Evolutionary conservation across 2,329 filamentous ascomycete species (phyloP).

Genomic region (Colletotrichum liaoningense): DNA sequence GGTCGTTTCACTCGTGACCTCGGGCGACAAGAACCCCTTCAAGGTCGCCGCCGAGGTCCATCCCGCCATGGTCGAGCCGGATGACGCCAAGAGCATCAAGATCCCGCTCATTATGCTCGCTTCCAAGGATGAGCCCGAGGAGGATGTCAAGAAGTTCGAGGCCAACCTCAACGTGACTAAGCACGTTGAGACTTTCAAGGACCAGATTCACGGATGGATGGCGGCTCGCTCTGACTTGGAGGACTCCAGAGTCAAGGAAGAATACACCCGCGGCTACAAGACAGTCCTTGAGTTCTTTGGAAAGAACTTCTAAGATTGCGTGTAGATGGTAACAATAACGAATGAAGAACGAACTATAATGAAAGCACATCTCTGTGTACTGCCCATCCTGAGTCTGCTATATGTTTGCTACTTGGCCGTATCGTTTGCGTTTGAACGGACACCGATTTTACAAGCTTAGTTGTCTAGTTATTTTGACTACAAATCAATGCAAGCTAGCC

Average conservation of each 20-base stretch:
- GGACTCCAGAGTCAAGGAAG: slow-evolving; percentile 67
- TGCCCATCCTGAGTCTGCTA: no score
- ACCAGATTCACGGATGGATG: slow-evolving; percentile 82
- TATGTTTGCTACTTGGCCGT: no score
- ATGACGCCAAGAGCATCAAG: slow-evolving; percentile 69
- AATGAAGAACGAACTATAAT: background rate
- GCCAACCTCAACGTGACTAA: slow-evolving; percentile 64
- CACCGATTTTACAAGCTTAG: no score
- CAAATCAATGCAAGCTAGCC: no score
- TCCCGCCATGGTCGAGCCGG: slow-evolving; percentile 73
- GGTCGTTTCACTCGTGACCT: slow-evolving; percentile 64
- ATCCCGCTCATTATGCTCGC: slow-evolving; percentile 73
- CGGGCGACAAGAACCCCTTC: slow-evolving; percentile 66
- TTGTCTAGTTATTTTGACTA: no score
- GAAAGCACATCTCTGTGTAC: no score
- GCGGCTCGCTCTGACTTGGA: slow-evolving; percentile 71
- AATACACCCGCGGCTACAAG: slow-evolving; percentile 72
- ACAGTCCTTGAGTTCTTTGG: slow-evolving; percentile 68
- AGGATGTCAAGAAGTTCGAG: slow-evolving; percentile 67
- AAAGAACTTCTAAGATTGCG: slow-evolving; percentile 54
- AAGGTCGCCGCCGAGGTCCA: slow-evolving; percentile 63
- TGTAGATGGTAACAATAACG: background rate
- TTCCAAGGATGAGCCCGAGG: slow-evolving; percentile 71
- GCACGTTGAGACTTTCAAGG: slow-evolving; percentile 73
- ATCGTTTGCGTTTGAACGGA: no score